Evolutionary conservation across 2,329 filamentous ascomycete genomes (phyloP).

Genomic region (Paecilomyces niveus): DNA sequence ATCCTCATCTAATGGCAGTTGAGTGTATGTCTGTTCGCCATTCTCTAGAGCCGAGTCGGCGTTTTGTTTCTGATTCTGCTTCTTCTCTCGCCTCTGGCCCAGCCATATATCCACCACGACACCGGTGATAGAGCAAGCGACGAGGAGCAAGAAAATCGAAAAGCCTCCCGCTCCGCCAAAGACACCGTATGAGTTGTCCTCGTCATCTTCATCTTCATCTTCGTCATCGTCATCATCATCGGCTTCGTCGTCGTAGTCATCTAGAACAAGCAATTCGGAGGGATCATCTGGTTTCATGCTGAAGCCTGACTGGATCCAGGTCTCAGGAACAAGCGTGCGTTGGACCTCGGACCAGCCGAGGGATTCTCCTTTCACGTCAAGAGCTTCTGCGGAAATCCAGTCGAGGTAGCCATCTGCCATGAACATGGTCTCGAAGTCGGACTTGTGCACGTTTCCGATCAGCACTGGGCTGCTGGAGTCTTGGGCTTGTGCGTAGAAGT

Average conservation of each 20-base stretch:
- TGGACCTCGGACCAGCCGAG: conserved; percentile 15
- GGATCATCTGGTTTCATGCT: not conserved
- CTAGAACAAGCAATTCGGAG: not conserved
- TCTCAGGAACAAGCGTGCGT: conserved; percentile 6
- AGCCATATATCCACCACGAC: not conserved
- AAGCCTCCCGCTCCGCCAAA: not conserved
- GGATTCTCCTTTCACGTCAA: conserved; percentile 17
- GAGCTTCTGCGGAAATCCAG: conserved; percentile 22
- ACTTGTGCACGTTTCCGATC: conserved; percentile 22
- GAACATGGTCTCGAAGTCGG: conserved; percentile 31
- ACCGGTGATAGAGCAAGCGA: not conserved
- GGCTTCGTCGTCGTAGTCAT: not conserved
- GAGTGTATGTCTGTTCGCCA: not conserved
- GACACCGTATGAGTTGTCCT: not conserved
- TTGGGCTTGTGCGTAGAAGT: conserved; percentile 16
- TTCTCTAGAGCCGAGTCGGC: not conserved
- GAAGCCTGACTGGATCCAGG: conserved; percentile 10
- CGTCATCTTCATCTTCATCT: not conserved
- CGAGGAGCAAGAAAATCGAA: not conserved
- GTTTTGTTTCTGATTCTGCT: not conserved
- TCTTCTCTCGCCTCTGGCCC: not conserved
- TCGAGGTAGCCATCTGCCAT: conserved; percentile 22
- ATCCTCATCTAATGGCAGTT: not conserved
- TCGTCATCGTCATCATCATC: not conserved
- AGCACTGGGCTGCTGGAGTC: conserved; percentile 8